A percentile compares a stretch with the other conserved stretches of the same genome.
phyloP scores from a whole-genome alignment of 169 alveolate genomes.

The Eimeria acervulina region DNA sequence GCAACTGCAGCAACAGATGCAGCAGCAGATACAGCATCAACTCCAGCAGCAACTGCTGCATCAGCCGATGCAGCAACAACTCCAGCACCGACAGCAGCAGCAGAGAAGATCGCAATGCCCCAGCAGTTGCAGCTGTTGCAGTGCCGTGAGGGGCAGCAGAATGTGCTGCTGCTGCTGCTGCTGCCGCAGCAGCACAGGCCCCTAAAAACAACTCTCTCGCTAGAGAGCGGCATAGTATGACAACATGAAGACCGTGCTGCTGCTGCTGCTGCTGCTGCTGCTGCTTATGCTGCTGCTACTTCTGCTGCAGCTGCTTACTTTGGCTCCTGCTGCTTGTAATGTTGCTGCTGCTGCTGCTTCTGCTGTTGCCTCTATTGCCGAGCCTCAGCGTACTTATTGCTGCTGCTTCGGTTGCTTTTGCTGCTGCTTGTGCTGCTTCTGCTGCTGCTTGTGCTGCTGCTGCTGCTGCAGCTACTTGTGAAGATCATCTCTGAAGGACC shows the following conservation, averaged over 20 bases:
- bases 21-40: not conserved
- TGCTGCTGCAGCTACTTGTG: not conserved
- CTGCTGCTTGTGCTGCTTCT: too few relatives aligned
- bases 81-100: not conserved
- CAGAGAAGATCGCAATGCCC: not conserved
- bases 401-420: too few relatives aligned
- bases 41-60: not conserved
- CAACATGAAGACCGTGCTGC: not conserved
- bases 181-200: conserved; percentile 20
- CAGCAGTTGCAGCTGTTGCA: conserved; percentile 17
- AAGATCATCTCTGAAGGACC: not conserved
- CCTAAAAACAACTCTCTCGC: not conserved
- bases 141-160: not conserved
- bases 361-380: not conserved
- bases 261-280: not conserved
- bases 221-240: not conserved
- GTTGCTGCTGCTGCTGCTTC: not conserved
- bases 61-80: not conserved
- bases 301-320: too few relatives aligned
- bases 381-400: too few relatives aligned
- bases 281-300: not conserved
- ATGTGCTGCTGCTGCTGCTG: not conserved
- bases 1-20: too few relatives aligned
- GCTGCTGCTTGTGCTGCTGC: too few relatives aligned
- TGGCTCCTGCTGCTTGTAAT: not conserved